Percentiles rank a stretch among this genome's conserved stretches.
These are phyloP conservation scores for Fusarium sp. DNA, from an alignment of 2,329 filamentous ascomycete genomes.

Conservation along the genomic window DNA sequence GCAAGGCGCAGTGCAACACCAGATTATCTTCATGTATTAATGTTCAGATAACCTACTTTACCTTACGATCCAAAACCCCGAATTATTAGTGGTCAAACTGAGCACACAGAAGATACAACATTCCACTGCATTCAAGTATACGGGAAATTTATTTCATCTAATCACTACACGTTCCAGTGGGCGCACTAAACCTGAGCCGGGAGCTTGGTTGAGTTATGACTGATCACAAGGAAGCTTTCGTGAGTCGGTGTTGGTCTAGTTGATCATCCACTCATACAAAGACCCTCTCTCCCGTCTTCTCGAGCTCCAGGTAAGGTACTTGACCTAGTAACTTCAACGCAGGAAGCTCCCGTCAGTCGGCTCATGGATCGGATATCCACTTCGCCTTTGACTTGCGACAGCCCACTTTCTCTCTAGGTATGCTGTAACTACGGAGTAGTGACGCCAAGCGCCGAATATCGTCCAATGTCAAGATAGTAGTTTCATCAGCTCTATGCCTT, in stretches of 20 bases:
- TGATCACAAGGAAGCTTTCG: background rate
- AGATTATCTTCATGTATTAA: background rate
- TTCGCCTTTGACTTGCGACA: background rate
- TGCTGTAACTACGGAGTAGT: no score
- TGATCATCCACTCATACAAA: slow-evolving; percentile 9
- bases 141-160: background rate
- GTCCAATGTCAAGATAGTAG: background rate
- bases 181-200: slow-evolving; percentile 18
- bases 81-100: background rate
- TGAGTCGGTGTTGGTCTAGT: slow-evolving; percentile 13
- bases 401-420: slow-evolving; percentile 4
- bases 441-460: background rate
- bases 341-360: slow-evolving; percentile 3
- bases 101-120: background rate
- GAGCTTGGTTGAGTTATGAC: background rate
- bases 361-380: background rate
- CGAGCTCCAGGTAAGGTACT: background rate
- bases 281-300: background rate
- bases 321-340: background rate
- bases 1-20: background rate
- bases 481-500: background rate
- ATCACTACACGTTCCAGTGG: slow-evolving; percentile 17
- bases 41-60: background rate
- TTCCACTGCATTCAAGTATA: slow-evolving; percentile 13
- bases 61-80: background rate